Percentiles rank a stretch among this genome's conserved stretches.
Evolutionary conservation across 1,284 basidiomycete species (phyloP).

Genomic region (Phellinidium pouzarii): DNA sequence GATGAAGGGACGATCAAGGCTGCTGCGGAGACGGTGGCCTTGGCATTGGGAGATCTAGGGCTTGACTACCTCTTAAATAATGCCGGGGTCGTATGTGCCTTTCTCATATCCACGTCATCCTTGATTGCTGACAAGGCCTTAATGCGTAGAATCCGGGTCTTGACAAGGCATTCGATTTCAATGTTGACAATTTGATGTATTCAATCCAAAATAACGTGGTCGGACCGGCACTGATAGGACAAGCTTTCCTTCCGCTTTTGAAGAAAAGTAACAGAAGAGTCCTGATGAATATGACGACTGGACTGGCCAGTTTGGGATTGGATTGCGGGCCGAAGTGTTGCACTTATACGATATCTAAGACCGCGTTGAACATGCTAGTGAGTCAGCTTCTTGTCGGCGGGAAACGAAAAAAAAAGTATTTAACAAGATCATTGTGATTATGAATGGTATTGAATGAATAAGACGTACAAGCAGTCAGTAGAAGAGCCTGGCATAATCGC

Average conservation of each 20-base stretch:
- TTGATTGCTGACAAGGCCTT: neutral
- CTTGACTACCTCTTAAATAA: conserved; percentile 37
- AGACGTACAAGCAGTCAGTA: conserved; percentile 24
- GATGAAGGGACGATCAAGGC: conserved; percentile 26
- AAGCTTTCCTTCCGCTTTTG: conserved; percentile 28
- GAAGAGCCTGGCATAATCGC: conserved; percentile 21
- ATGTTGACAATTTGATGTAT: conserved; percentile 20
- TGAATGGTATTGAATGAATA: neutral
- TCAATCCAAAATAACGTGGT: conserved; percentile 29
- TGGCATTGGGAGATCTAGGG: conserved; percentile 26
- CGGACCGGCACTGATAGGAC: conserved; percentile 29
- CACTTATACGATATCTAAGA: conserved; percentile 23
- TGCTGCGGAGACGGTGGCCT: conserved; percentile 23
- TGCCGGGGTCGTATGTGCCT: conserved; percentile 30
- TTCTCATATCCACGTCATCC: neutral
- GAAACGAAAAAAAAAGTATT: too few relatives aligned
- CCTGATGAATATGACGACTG: conserved; percentile 31
- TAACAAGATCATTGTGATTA: neutral
- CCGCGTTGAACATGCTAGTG: conserved; percentile 24
- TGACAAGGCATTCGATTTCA: conserved; percentile 26
- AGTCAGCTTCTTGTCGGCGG: neutral
- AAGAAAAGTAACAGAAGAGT: conserved; percentile 29
- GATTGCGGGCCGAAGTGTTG: conserved; percentile 21
- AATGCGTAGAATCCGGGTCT: conserved; percentile 21
- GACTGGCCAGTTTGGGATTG: conserved; percentile 28